phyloP scores from a whole-genome alignment of 2,329 filamentous ascomycete genomes.

The Cadophora gregata region DNA sequence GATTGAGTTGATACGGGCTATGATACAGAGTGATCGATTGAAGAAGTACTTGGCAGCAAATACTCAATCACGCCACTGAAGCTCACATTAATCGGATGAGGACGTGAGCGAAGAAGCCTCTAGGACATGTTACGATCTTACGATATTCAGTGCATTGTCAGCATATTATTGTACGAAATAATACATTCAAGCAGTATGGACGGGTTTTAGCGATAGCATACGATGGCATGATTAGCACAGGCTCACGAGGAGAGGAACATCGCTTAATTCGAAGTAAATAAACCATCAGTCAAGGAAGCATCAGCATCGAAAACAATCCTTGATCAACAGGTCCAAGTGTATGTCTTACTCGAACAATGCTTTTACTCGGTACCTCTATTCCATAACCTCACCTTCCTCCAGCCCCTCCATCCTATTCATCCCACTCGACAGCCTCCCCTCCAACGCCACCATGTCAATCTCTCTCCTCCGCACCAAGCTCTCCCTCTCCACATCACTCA shows the following conservation, averaged over 20 bases:
- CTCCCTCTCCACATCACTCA: conserved; percentile 5
- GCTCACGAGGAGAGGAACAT: not conserved
- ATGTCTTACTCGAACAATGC: too few species aligned
- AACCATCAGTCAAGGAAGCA: not conserved
- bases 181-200: not conserved
- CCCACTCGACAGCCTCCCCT: not conserved
- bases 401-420: not conserved
- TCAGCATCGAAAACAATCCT: not conserved
- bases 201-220: not conserved
- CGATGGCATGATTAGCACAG: not conserved
- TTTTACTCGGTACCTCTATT: too few species aligned
- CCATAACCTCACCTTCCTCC: conserved; percentile 12
- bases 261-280: not conserved
- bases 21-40: conserved; percentile 52
- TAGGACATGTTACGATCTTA: not conserved
- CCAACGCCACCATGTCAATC: conserved; percentile 1
- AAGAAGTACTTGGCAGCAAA: conserved; percentile 28
- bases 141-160: not conserved
- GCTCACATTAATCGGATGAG: not conserved
- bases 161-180: not conserved
- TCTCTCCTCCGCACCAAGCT: conserved; percentile 8
- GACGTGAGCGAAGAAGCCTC: not conserved
- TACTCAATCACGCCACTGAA: not conserved
- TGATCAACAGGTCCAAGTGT: not conserved
- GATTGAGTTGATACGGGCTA: conserved; percentile 60